phyloP scores from a whole-genome alignment of 2,329 filamentous ascomycete genomes.

The Colletotrichum truncatum region DNA sequence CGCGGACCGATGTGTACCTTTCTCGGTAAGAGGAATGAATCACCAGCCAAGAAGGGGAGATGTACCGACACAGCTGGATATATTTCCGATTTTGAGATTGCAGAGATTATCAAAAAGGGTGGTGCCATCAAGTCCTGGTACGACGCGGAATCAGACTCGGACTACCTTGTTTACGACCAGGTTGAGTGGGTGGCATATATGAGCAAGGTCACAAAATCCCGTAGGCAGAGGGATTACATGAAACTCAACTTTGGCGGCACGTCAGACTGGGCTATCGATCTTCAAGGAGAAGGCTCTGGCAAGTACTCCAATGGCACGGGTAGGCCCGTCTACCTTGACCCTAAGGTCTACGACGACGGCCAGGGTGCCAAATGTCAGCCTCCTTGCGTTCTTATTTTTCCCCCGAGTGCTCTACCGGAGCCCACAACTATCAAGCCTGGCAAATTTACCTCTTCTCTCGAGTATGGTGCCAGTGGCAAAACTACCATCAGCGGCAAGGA shows the following conservation, averaged over 20 bases:
- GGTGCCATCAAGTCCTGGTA: neutral
- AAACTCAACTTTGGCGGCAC: neutral
- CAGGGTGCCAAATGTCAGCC: neutral
- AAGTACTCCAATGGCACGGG: no score
- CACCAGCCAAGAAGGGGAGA: no score
- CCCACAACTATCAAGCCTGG: neutral
- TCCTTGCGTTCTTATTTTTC: neutral
- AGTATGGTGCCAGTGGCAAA: no score
- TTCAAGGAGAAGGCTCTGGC: no score
- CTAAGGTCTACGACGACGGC: neutral
- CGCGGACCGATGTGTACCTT: no score
- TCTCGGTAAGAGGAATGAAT: no score
- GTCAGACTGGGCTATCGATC: neutral
- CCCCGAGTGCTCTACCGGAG: neutral
- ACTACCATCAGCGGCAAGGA: neutral
- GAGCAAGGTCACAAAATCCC: no score
- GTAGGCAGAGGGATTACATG: no score
- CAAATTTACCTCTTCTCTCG: no score
- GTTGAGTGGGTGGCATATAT: neutral
- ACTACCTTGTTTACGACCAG: neutral
- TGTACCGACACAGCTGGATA: no score
- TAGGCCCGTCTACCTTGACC: neutral
- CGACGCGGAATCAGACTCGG: neutral
- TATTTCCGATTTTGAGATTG: neutral
- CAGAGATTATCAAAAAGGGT: neutral